phyloP scores from a whole-genome alignment of 306 rosid genomes.

The Cucurbita argyrosperma region DNA sequence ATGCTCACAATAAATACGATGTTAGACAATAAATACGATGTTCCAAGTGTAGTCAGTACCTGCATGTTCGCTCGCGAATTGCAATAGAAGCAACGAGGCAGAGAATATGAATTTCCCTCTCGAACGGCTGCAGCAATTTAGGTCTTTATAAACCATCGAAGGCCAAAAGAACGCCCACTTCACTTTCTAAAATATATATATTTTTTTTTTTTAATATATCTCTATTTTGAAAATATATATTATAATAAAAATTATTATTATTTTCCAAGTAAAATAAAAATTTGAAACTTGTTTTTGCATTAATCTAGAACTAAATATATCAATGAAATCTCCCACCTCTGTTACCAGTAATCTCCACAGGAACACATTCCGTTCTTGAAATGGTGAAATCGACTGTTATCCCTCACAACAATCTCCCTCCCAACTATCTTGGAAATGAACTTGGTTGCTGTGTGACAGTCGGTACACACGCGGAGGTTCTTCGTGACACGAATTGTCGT shows the following conservation, averaged over 20 bases:
- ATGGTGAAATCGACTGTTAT: constrained; percentile 83
- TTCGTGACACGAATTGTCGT: constrained; percentile 58
- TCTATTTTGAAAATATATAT: no score
- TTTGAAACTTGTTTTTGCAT: neutral
- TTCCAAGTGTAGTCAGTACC: neutral
- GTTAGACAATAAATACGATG: neutral
- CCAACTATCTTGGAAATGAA: constrained; percentile 57
- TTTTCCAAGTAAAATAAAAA: no score
- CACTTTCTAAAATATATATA: no score
- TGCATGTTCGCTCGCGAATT: neutral
- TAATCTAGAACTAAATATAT: neutral
- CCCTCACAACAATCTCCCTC: constrained; percentile 75
- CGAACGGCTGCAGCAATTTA: no score
- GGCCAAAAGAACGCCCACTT: no score
- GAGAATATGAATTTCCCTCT: neutral
- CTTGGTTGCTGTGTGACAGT: constrained; percentile 67
- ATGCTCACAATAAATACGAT: no score
- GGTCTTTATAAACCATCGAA: no score
- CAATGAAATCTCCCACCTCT: neutral
- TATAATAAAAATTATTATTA: no score
- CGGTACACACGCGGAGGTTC: constrained; percentile 63
- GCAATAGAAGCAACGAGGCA: neutral
- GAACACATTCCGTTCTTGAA: constrained; percentile 51
- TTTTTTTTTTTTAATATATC: no score
- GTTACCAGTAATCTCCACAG: constrained; percentile 53